Percentiles rank a stretch among this genome's conserved stretches.
Conservation (phyloP, 371 early-diverging fungal genomes). For the Mortierella sp. region DNA sequence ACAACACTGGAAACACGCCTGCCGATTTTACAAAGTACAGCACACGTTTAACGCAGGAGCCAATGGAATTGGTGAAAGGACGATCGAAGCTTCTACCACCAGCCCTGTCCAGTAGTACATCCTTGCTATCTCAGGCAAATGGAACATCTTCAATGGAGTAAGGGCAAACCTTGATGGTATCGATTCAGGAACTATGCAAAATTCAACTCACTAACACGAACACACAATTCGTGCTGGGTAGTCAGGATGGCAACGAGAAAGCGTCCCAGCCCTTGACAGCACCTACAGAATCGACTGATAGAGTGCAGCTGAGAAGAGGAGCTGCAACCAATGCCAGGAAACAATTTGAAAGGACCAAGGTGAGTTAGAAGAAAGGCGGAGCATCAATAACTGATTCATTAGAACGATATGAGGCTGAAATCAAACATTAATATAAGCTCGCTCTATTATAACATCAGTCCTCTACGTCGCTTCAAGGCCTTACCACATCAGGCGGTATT, state of each 20-base stretch:
- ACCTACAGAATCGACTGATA: conserved; percentile 21
- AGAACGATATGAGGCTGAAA: not conserved
- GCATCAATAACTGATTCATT: not conserved
- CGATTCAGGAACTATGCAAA: not conserved
- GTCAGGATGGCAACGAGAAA: not conserved
- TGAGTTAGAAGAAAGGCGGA: not conserved
- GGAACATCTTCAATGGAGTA: conserved; percentile 17
- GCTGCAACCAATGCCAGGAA: conserved; percentile 14
- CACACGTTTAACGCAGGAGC: not conserved
- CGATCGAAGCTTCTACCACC: conserved; percentile 14
- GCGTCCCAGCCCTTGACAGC: not conserved
- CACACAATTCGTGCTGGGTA: not conserved
- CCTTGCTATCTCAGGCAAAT: not conserved
- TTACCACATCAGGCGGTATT: conserved; percentile 28
- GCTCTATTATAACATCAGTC: conserved; percentile 16
- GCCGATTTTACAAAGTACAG: conserved; percentile 9
- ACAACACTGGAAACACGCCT: conserved; percentile 8
- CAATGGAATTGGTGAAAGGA: conserved; percentile 1
- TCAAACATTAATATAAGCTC: not conserved
- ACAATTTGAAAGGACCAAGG: conserved; percentile 22
- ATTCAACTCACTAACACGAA: not conserved
- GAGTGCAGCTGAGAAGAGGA: conserved; percentile 38
- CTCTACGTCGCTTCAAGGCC: conserved; percentile 28
- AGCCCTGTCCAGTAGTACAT: not conserved
- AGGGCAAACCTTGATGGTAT: not conserved